Evolutionary conservation across 768 basidiomycete genomes (phyloP), one percentile per base, ranked within the genome.

Genomic region (Mycena belliarum): DNA sequence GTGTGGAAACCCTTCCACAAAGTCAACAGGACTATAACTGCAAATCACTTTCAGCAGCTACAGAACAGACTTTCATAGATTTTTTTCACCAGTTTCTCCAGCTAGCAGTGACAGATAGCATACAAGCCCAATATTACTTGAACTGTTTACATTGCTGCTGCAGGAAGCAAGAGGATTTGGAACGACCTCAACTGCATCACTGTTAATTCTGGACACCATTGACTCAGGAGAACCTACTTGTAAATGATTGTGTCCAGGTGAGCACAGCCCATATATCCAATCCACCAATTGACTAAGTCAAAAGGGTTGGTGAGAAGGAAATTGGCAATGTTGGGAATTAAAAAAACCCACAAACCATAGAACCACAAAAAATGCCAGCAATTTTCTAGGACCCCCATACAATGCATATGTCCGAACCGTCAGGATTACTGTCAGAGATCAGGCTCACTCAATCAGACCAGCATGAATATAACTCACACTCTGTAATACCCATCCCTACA

Each of bases 321-420:
- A 8, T 15, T 35, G 33, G 29, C n/a, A n/a, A 7, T 2, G 1
- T 32, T 6, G 37, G n/a, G 29, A 12, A 6, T 32, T 32, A 12
- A 37, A 40, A 40, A 18, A n/a, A 33, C 48, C 25, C 20, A 46
- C 59, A 14, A 55, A 24, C 47, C 26, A 50, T 35, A 46, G 18
- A 23, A 55, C 25, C 16, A 33, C 5, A 29, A 60, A 55, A 41
- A 60, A 44, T 12, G 1, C 40, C 16, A 44, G 15, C 38, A 59
- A 14, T 47, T 35, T 60, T 24, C 51, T 55, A 6, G 59, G 47
- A 28, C 43, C 10, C 9, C 37, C 59, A 14, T 55, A 60, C 3
- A 55, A 23, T 12, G 59, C 59, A 11, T 55, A 60, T 6, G 59
- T 60, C 6, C 58, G 59, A 14, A 47, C 20, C 53, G 51, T 60